A percentile compares a stretch with the other conserved stretches of the same genome.
phyloP scores from a whole-genome alignment of 192 early-diverging fungal genomes.

The Phlyctochytrium planicorne region DNA sequence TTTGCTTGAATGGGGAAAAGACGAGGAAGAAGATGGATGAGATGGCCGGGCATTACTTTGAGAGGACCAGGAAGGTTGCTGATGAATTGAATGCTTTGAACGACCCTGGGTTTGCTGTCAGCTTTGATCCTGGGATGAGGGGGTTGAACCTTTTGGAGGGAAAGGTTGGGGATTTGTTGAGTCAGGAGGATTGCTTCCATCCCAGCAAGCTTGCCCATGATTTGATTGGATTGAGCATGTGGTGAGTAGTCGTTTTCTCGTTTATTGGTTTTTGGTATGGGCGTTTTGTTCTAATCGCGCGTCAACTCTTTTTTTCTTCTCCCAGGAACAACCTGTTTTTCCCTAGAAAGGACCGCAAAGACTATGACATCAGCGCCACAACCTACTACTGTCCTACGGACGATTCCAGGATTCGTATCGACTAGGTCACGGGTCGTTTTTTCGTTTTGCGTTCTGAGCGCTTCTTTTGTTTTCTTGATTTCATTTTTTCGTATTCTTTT shows the following conservation, averaged over 20 bases:
- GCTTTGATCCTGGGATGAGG: background rate
- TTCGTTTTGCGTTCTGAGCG: too few species aligned
- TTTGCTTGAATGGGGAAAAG: background rate
- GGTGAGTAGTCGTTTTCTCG: background rate
- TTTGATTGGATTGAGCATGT: background rate
- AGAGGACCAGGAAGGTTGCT: background rate
- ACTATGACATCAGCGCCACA: background rate
- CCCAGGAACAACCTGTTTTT: slow-evolving; percentile 5
- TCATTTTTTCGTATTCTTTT: too few species aligned
- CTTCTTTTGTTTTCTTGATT: too few species aligned
- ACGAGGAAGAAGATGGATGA: slow-evolving; percentile 1
- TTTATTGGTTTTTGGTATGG: background rate
- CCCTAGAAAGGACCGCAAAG: background rate
- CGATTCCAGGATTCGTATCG: background rate
- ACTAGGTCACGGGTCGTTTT: too few species aligned
- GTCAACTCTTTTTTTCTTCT: background rate
- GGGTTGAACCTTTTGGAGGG: background rate
- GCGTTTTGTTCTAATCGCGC: background rate
- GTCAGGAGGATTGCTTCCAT: slow-evolving; percentile 3
- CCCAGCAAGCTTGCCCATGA: slow-evolving; percentile 5
- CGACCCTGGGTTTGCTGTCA: background rate
- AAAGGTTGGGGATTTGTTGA: background rate
- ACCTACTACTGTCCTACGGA: background rate
- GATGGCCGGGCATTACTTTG: background rate
- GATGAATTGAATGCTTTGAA: background rate